Evolutionary conservation across 306 rosid genomes (phyloP), one percentile per base, ranked within the genome.

Genomic region (Lathyrus tuberosus): DNA sequence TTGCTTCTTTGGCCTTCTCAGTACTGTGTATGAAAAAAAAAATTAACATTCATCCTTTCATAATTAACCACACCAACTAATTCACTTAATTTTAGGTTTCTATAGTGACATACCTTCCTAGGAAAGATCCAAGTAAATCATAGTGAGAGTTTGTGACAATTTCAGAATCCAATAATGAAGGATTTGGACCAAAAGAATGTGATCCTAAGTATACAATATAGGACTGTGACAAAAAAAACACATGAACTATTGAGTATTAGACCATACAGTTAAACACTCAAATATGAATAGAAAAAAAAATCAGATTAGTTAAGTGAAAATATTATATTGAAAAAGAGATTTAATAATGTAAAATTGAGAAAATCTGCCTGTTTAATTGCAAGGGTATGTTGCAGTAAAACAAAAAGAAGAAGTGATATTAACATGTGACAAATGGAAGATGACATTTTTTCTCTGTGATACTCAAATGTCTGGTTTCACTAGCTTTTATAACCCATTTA

Each of bases 171-270:
- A 0, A 3, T 0, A 4, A 3, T 0, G 81, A 28, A 14, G 88
- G 83, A 26, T 64, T 79, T 37, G 47, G 14, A 4, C 79, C 81
- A 38, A 72, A 49, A 2, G 88, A 67, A 15, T 73, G 84, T 13
- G 84, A 53, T 84, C 97, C 97, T 24, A 91, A 68, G 70, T 86
- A 88, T 14, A 89, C 96, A 57, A 91, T 53, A 47, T 91, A 91
- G 4, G 97, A 81, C 96, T 91, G 35, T 91, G 28, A 18, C 17
- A 30, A 43, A 37, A 43, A 48, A 16, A 44, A 15, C 31, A 41
- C 20, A 67, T 53, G 4, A 47, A n/a, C 6, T 15, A 47, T 47
- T 8, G 5, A 41, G 11, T 42, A 11, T 35, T 35, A 35, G 40
- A 35, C 40, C 40, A 35, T 35, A 35, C 3, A 6, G 1, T 31